Base-by-base conservation (phyloP, 768 basidiomycete species). In the Macrocybe gigantea region DNA sequence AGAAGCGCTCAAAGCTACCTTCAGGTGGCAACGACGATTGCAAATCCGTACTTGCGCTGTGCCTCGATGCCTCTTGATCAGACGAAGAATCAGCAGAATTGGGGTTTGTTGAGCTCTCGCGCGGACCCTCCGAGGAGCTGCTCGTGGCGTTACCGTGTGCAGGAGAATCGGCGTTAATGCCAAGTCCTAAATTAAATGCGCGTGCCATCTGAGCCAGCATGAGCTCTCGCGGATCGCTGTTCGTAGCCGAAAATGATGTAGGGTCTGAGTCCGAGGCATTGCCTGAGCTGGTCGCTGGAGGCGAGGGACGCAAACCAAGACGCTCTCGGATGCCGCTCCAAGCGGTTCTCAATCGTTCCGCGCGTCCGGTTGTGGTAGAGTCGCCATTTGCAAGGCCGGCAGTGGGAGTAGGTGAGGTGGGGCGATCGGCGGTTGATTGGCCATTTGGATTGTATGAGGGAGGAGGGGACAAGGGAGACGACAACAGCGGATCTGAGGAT, bases 201-300 rank as follows among this genome's bases (percentile, higher is more conserved):
- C 87, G 71, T 22, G 85, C 84, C 84, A 89, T 88, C 62, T 90
- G 87, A 1, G 83, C 79, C 41, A 90, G 71, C 77, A 90, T 85
- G 40, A 80, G 64, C 55, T 88, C 82, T 38, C 86, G 63, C 45
- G 84, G 78, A 60, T 86, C 78, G 39, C 66, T 60, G 11, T 65
- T 51, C 6, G 57, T 46, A 39, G 48, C 7, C n/a, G 46, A n/a
- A 31, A 39, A 29, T 9, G 52, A 14, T 5, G 44, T 7, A 15
- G 48, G 29, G n/a, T 41, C 53, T 12, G 48, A 5, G 13, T 49
- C 41, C 39, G 47, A 36, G 14, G 46, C 39, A 33, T 49, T 54
- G 33, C 43, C 44, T 14, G 52, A 35, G 31, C 57, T 36, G 11
- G 49, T 30, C 41, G 64, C 50, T 39, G 58, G 48, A 34, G 60